A percentile compares a stretch with the other conserved stretches of the same genome.
Evolutionary conservation across 2,329 filamentous ascomycete genomes (phyloP).

Genomic region (Aspergillus flavus): DNA sequence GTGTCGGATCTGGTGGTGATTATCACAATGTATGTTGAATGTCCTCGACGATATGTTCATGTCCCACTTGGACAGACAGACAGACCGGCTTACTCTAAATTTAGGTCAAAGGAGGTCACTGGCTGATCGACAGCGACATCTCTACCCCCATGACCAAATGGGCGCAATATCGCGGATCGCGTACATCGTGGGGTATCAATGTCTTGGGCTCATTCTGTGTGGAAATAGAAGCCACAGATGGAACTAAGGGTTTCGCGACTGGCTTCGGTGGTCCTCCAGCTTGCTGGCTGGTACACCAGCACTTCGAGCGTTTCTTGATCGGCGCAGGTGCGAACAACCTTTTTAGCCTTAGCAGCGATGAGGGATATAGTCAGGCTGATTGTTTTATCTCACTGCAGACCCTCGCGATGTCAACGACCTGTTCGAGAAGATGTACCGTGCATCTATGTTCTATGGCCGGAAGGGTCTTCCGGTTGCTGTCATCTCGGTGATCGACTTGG

Average conservation of each 20-base stretch:
- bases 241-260: constrained; percentile 91
- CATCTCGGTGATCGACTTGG: constrained; percentile 92
- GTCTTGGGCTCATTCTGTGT: constrained; percentile 90
- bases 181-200: constrained; percentile 95
- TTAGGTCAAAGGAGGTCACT: constrained; percentile 57
- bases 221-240: constrained; percentile 85
- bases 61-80: neutral
- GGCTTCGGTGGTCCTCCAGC: constrained; percentile 92
- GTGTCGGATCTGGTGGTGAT: constrained; percentile 51
- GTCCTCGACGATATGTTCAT: neutral
- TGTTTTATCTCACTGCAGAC: constrained; percentile 52
- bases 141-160: constrained; percentile 90
- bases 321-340: constrained; percentile 60
- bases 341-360: neutral
- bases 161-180: constrained; percentile 82
- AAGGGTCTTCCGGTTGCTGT: constrained; percentile 88
- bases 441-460: constrained; percentile 93
- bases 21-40: constrained; percentile 84
- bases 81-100: constrained; percentile 1
- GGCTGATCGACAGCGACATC: constrained; percentile 90
- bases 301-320: constrained; percentile 89
- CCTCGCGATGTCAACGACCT: constrained; percentile 88
- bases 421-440: constrained; percentile 96
- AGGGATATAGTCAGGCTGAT: neutral
- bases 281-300: constrained; percentile 91